Conservation (phyloP, 306 rosid species). For the Heteromeles arbutifolia region DNA sequence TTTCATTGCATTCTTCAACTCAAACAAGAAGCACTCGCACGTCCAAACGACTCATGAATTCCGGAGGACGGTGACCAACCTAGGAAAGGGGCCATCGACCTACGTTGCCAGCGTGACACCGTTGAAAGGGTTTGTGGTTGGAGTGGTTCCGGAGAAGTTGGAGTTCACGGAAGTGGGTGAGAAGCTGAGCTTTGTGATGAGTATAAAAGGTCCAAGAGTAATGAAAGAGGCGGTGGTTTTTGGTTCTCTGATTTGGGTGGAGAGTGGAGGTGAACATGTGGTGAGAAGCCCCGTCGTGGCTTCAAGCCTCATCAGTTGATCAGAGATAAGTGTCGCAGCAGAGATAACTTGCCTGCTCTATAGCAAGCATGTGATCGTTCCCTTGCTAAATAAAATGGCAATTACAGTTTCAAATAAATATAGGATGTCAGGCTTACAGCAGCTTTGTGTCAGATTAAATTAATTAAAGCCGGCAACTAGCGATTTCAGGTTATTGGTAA, state of each 20-base stretch:
- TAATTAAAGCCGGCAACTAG: neutral
- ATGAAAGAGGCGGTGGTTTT: conserved; percentile 13
- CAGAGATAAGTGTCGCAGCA: neutral
- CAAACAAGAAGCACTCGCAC: neutral
- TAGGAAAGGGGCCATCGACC: conserved; percentile 33
- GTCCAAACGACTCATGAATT: conserved; percentile 21
- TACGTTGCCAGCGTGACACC: conserved; percentile 39
- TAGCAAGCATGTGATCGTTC: neutral
- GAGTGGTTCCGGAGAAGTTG: conserved; percentile 34
- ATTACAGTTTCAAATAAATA: neutral
- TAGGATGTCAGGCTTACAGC: neutral
- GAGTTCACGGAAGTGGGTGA: conserved; percentile 37
- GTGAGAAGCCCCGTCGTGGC: conserved; percentile 64
- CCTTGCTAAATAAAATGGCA: neutral
- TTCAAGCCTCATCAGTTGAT: conserved; percentile 17
- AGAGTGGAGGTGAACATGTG: conserved; percentile 20
- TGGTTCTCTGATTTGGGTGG: conserved; percentile 54
- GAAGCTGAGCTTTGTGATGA: conserved; percentile 38
- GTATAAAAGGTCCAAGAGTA: conserved; percentile 25
- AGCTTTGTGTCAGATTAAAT: neutral
- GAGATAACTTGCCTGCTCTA: neutral
- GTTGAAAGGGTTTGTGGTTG: conserved; percentile 27
- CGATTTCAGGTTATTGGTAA: neutral
- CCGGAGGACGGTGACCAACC: conserved; percentile 45
- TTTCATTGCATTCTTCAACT: conserved; percentile 39